Percentiles rank a stretch among this genome's conserved stretches.
Evolutionary conservation across 78 protist genomes (phyloP).

Genomic region (Cyanophora paradoxa): DNA sequence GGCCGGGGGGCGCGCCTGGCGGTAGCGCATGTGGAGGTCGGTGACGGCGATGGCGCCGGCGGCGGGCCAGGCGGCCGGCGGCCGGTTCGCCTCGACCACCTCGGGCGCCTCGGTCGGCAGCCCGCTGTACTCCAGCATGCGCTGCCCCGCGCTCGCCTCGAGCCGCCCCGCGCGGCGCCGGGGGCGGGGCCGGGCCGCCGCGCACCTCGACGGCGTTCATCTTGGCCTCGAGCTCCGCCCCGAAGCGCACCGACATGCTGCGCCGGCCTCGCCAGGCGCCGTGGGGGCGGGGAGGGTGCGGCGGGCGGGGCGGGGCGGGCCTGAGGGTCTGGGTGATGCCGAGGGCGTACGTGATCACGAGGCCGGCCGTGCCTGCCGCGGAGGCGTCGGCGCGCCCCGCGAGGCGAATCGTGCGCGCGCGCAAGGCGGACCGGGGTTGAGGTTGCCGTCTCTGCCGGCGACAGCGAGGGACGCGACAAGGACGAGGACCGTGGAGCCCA

Average conservation of each 20-base stretch:
- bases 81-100: background rate
- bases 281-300: no score
- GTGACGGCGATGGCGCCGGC: background rate
- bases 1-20: no score
- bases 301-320: no score
- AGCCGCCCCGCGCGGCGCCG: no score
- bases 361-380: background rate
- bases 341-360: conserved; percentile 2
- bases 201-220: conserved; percentile 12
- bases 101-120: conserved; percentile 19
- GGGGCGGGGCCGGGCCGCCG: no score
- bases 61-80: background rate
- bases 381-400: background rate
- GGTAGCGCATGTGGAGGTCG: conserved; percentile 16
- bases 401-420: background rate
- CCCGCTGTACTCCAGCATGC: background rate
- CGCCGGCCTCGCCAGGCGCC: no score
- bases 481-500: conserved; percentile 53
- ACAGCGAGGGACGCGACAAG: conserved; percentile 43
- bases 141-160: no score
- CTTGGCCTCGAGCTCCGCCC: conserved; percentile 16
- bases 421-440: background rate
- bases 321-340: conserved; percentile 4
- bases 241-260: background rate
- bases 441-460: no score